These are phyloP conservation scores for Aspergillus sclerotiicarbonarius DNA, from an alignment of 495 filamentous ascomycete genomes.

Conservation along the genomic window DNA sequence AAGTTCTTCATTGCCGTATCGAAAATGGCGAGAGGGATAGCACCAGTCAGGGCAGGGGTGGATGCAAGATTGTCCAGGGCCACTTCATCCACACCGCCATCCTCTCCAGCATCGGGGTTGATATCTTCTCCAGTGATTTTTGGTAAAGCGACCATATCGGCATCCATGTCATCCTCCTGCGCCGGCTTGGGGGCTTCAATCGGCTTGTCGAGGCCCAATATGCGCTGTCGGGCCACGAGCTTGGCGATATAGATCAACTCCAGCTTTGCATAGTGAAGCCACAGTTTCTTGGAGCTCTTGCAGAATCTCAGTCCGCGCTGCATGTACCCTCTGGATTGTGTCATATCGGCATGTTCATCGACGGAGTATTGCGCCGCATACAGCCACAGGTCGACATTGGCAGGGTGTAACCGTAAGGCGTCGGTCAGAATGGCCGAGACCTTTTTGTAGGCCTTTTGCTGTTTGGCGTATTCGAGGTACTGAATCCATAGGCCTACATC, in stretches of 20 bases:
- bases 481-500: slow-evolving; percentile 85
- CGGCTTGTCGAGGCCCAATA: slow-evolving; percentile 64
- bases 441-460: slow-evolving; percentile 75
- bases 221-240: slow-evolving; percentile 66
- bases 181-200: slow-evolving; percentile 40
- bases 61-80: slow-evolving; percentile 63
- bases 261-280: slow-evolving; percentile 87
- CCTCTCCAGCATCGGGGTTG: slow-evolving; percentile 54
- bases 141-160: slow-evolving; percentile 61
- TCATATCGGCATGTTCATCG: slow-evolving; percentile 80
- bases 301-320: slow-evolving; percentile 87
- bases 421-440: slow-evolving; percentile 72
- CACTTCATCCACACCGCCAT: slow-evolving; percentile 46
- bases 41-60: slow-evolving; percentile 81
- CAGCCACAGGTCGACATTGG: slow-evolving; percentile 81
- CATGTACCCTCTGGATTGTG: slow-evolving; percentile 80
- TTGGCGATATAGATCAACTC: slow-evolving; percentile 90
- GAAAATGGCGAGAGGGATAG: slow-evolving; percentile 90
- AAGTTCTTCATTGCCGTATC: slow-evolving; percentile 81
- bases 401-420: slow-evolving; percentile 79
- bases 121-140: slow-evolving; percentile 64
- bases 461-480: slow-evolving; percentile 78
- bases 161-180: slow-evolving; percentile 41
- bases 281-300: slow-evolving; percentile 64
- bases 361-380: slow-evolving; percentile 75